A percentile compares a stretch with the other conserved stretches of the same genome.
These are phyloP conservation scores for Emmonsiellopsis sp. DNA, from an alignment of 2,329 filamentous ascomycete species.

Conservation along the genomic window DNA sequence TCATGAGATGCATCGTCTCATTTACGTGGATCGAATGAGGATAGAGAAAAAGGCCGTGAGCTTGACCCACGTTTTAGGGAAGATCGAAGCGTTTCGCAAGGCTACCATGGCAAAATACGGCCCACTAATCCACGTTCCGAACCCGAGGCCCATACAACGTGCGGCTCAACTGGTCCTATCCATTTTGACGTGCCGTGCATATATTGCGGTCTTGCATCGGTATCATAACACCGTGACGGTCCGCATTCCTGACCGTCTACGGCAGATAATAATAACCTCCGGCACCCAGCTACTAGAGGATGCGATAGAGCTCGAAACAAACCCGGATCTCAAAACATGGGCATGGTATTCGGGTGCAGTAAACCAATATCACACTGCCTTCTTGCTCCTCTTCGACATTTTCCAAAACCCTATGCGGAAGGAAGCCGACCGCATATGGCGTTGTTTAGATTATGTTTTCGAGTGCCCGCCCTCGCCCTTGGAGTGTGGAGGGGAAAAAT, in stretches of 20 bases:
- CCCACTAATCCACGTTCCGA: slow-evolving; percentile 48
- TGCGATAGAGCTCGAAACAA: slow-evolving; percentile 45
- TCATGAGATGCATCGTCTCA: slow-evolving; percentile 60
- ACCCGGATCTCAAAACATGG: slow-evolving; percentile 48
- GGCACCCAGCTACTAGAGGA: slow-evolving; percentile 47
- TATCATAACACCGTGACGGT: slow-evolving; percentile 44
- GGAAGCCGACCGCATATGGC: slow-evolving; percentile 59
- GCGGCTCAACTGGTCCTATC: slow-evolving; percentile 57
- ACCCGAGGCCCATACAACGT: slow-evolving; percentile 48
- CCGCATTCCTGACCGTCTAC: slow-evolving; percentile 44
- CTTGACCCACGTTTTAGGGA: slow-evolving; percentile 55
- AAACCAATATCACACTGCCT: slow-evolving; percentile 62
- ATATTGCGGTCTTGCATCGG: slow-evolving; percentile 59
- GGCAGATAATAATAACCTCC: slow-evolving; percentile 54
- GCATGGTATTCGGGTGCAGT: slow-evolving; percentile 62
- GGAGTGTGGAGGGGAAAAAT: slow-evolving; percentile 22
- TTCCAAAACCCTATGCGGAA: slow-evolving; percentile 48
- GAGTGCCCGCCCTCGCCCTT: slow-evolving; percentile 41
- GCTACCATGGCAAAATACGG: slow-evolving; percentile 58
- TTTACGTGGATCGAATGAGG: slow-evolving; percentile 60
- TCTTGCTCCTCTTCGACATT: slow-evolving; percentile 60
- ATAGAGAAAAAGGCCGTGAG: slow-evolving; percentile 53
- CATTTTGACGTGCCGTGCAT: slow-evolving; percentile 52
- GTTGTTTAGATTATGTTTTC: slow-evolving; percentile 63
- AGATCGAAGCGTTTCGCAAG: slow-evolving; percentile 58